These are phyloP conservation scores for Oryza nivara DNA, from an alignment of 176 grass and related monocot species.

Conservation along the genomic window DNA sequence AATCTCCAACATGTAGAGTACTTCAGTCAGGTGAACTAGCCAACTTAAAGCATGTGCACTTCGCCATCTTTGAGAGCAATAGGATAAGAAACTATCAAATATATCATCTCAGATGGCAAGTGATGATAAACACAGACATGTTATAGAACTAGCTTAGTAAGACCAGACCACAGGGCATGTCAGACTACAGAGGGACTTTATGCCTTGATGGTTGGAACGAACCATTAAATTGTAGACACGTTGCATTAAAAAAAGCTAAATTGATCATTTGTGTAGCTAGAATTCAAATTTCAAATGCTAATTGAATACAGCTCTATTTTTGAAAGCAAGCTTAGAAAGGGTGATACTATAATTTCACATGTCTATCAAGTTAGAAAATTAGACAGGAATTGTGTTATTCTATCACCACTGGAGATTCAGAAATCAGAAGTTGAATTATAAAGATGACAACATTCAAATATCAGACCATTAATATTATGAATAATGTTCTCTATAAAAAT, in stretches of 20 bases:
- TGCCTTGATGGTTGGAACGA: background rate
- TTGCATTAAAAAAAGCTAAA: background rate
- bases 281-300: conserved; percentile 2
- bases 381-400: conserved; percentile 1
- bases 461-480: background rate
- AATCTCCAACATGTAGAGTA: conserved; percentile 17
- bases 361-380: conserved; percentile 20
- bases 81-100: conserved; percentile 2
- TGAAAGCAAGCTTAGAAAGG: background rate
- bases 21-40: background rate
- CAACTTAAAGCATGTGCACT: background rate
- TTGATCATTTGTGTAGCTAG: background rate
- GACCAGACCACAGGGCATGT: background rate
- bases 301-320: background rate
- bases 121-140: background rate
- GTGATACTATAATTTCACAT: background rate
- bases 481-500: background rate
- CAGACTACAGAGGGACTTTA: background rate
- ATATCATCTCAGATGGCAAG: background rate
- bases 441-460: background rate
- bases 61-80: background rate
- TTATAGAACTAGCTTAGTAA: conserved; percentile 5
- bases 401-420: background rate
- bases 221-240: background rate
- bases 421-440: background rate